These are phyloP conservation scores for Aspergillus hancockii DNA, from an alignment of 495 filamentous ascomycete species.

Conservation along the genomic window DNA sequence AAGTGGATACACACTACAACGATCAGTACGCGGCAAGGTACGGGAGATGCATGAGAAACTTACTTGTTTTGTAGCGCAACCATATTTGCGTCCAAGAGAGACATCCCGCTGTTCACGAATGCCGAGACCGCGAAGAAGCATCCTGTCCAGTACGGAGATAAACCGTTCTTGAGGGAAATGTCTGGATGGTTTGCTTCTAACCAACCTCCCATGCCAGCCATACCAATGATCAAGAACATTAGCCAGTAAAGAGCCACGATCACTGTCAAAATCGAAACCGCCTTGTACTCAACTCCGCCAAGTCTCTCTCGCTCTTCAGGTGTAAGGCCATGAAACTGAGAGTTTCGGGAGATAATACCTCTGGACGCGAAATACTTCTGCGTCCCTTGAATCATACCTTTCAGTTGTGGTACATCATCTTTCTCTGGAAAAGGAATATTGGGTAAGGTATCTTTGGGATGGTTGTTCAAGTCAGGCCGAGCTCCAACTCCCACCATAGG, in stretches of 20 bases:
- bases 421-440: slow-evolving; percentile 20
- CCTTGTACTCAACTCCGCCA: slow-evolving; percentile 79
- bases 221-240: slow-evolving; percentile 69
- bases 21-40: not conserved
- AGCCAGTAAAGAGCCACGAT: slow-evolving; percentile 76
- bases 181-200: slow-evolving; percentile 60
- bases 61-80: slow-evolving; percentile 45
- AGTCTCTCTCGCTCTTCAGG: slow-evolving; percentile 68
- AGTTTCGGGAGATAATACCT: slow-evolving; percentile 64
- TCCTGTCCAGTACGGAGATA: slow-evolving; percentile 61
- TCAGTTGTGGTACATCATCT: slow-evolving; percentile 22
- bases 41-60: not conserved
- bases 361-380: slow-evolving; percentile 45
- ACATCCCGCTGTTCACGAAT: slow-evolving; percentile 90
- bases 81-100: slow-evolving; percentile 81
- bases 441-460: slow-evolving; percentile 36
- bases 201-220: slow-evolving; percentile 72
- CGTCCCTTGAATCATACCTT: slow-evolving; percentile 30
- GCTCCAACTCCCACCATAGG: slow-evolving; percentile 57
- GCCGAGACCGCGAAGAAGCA: slow-evolving; percentile 59
- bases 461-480: slow-evolving; percentile 42
- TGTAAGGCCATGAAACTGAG: slow-evolving; percentile 69
- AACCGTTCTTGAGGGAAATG: slow-evolving; percentile 63
- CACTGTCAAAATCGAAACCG: slow-evolving; percentile 67
- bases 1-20: slow-evolving; percentile 59